Base-by-base conservation (phyloP, 768 basidiomycete genomes). In the Amanita molliuscula region DNA sequence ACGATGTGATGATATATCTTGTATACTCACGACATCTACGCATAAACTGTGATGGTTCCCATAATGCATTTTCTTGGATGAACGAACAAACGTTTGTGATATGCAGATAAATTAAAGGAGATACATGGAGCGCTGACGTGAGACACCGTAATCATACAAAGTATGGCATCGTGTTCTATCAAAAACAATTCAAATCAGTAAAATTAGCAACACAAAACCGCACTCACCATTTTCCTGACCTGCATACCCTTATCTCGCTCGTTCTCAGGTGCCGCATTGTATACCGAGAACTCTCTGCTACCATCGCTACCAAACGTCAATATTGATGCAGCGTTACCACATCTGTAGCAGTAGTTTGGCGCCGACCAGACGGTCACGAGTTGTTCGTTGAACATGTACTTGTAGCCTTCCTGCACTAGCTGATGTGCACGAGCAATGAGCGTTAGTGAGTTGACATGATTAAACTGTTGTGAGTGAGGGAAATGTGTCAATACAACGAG, bases 371-470 rank as follows among this genome's bases (percentile, higher is more conserved):
- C 91, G 0, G 91, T 95, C 10, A 93, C 91, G 16, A 95, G 86
- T 55, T 83, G 76, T 54, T 84, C 79, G 61, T 96, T 88, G 58
- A 97, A 96, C 95, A 97, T 95, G 62, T 93, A 84, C 68, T 97
- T 98, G 70, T 79, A 93, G 1, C 92, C 91, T 65, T 94, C 91
- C 64, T 94, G 91, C 1, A 97, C 95, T 16, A 98, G 82, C 61
- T 98, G 95, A 64, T 98, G 95, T 1, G 95, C 95, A 31, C 95
- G 81, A 2, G 94, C 94, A 57, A 98, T 92, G 36, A 98, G 78
- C 8, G 71, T 74, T 16, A 97, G 78, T 28, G 80, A 76, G 61
- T 97, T 98, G 51, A 91, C 82, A 62, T 95, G 90, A 56, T 91
- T 94, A 75, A 98, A 97, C 82, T 93, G 56, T 2, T 20, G 37